Percentiles rank a stretch among this genome's conserved stretches.
Conservation (phyloP, 441 rosid genomes). For the Bocquillonia castaneifolia region DNA sequence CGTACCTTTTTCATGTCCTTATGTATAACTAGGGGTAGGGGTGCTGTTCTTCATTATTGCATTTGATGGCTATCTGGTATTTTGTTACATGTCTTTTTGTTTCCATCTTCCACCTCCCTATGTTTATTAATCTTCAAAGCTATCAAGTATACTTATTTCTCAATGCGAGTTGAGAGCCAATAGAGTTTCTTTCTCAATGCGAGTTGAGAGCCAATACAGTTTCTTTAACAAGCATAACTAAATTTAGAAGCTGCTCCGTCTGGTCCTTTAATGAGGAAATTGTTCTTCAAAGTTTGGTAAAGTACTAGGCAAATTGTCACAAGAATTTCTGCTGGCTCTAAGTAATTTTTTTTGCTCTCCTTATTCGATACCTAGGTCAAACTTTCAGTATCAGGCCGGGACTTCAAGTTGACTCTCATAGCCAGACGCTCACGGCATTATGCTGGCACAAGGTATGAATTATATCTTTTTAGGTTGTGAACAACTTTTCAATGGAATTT, state of each 20-base stretch:
- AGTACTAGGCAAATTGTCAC: background rate
- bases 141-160: background rate
- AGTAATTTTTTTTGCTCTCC: conserved; percentile 2
- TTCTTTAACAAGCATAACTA: background rate
- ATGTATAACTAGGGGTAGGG: background rate
- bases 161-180: background rate
- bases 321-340: conserved; percentile 4
- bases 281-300: background rate
- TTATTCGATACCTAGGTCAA: conserved; percentile 45
- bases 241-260: conserved; percentile 8
- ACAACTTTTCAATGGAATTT: background rate
- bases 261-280: background rate
- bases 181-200: background rate
- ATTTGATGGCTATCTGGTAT: background rate
- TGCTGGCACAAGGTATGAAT: conserved; percentile 89
- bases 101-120: background rate
- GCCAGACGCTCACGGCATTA: conserved; percentile 96
- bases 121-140: background rate
- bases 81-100: background rate
- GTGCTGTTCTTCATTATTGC: background rate
- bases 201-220: conserved; percentile 6
- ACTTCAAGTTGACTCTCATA: conserved; percentile 73
- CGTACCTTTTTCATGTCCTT: background rate
- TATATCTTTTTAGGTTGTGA: too few relatives aligned
- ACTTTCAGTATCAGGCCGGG: conserved; percentile 62